Evolutionary conservation across 495 filamentous ascomycete species (phyloP).

Genomic region (Daldinia loculata): DNA sequence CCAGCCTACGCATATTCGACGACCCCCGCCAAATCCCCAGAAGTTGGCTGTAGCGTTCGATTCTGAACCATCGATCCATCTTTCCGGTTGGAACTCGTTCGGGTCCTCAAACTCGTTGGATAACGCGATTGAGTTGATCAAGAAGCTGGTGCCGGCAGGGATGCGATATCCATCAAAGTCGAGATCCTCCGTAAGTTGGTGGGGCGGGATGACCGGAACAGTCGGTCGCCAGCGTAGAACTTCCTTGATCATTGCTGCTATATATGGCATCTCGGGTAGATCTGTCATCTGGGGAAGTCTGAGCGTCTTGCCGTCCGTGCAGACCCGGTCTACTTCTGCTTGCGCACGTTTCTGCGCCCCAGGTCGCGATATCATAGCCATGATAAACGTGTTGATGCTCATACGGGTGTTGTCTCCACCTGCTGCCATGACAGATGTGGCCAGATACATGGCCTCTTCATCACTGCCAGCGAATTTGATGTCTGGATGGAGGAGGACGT

Average conservation of each 20-base stretch:
- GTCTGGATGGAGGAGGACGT: background rate
- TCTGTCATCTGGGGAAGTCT: conserved; percentile 58
- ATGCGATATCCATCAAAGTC: conserved; percentile 61
- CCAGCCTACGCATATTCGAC: conserved; percentile 58
- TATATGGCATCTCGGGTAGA: conserved; percentile 58
- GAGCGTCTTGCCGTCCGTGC: conserved; percentile 38
- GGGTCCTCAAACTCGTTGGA: conserved; percentile 43
- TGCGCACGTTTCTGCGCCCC: conserved; percentile 44
- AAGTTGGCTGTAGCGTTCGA: background rate
- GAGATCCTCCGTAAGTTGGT: conserved; percentile 54
- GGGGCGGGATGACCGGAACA: conserved; percentile 43
- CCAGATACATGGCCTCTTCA: conserved; percentile 57
- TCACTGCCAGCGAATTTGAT: conserved; percentile 41
- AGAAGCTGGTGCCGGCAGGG: conserved; percentile 53
- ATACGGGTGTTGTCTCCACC: conserved; percentile 57
- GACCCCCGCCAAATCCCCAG: conserved; percentile 49
- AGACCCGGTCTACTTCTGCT: conserved; percentile 53
- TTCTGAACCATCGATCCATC: conserved; percentile 51
- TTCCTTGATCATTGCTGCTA: conserved; percentile 61
- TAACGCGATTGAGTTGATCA: conserved; percentile 49
- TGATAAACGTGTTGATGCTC: conserved; percentile 51
- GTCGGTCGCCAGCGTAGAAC: conserved; percentile 64
- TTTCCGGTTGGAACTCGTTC: conserved; percentile 55
- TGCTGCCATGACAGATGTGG: conserved; percentile 52
- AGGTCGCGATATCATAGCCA: conserved; percentile 48